A percentile compares a stretch with the other conserved stretches of the same genome.
These are phyloP conservation scores for Paracoccidioides brasiliensis DNA, from an alignment of 2,329 filamentous ascomycete genomes.

Conservation along the genomic window DNA sequence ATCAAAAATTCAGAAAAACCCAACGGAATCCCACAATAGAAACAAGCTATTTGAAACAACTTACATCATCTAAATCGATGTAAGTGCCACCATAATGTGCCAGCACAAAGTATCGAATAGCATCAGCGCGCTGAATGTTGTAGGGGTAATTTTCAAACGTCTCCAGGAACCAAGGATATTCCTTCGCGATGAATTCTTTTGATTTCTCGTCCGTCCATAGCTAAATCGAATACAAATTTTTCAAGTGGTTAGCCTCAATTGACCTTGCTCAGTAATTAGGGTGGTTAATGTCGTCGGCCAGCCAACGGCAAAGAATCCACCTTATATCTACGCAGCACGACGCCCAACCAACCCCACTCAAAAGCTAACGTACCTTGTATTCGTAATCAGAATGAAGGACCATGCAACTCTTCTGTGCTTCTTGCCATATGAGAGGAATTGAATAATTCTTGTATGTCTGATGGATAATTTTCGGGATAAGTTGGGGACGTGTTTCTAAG, in stretches of 20 bases:
- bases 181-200: slow-evolving; percentile 55
- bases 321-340: not conserved
- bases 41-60: slow-evolving; percentile 13
- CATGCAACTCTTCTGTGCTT: slow-evolving; percentile 52
- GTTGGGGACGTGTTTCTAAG: slow-evolving; percentile 42
- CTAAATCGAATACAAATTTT: slow-evolving; percentile 26
- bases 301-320: not conserved
- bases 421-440: slow-evolving; percentile 53
- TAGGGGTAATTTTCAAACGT: slow-evolving; percentile 63
- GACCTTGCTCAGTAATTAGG: not conserved
- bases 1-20: not conserved
- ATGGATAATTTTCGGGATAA: slow-evolving; percentile 67
- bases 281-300: not conserved
- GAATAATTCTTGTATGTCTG: slow-evolving; percentile 62
- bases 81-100: slow-evolving; percentile 68
- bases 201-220: slow-evolving; percentile 63
- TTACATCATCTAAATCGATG: slow-evolving; percentile 61
- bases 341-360: not conserved
- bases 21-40: not conserved
- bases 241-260: not conserved
- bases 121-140: slow-evolving; percentile 64
- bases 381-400: slow-evolving; percentile 58
- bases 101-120: slow-evolving; percentile 68
- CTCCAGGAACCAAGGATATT: slow-evolving; percentile 66
- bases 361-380: slow-evolving; percentile 46